These are phyloP conservation scores for Barnettozyma botsteinii DNA, from an alignment of 805 yeast species.

Conservation along the genomic window DNA sequence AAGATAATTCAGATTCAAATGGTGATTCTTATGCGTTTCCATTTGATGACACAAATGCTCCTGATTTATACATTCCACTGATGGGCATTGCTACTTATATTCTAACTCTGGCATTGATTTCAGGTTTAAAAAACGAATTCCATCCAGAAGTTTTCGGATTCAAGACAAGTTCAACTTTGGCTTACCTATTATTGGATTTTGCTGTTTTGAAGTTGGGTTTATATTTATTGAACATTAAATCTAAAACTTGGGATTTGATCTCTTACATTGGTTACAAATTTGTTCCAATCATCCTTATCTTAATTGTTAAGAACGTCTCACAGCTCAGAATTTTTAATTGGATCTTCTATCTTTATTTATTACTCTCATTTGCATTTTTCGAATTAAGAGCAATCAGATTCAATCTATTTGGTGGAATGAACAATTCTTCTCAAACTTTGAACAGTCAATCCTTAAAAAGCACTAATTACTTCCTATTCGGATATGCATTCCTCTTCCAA, in stretches of 20 bases:
- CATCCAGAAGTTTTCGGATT: conserved; percentile 90
- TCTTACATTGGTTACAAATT: conserved; percentile 94
- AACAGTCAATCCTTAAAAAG: conserved; percentile 66
- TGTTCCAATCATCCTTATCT: conserved; percentile 63
- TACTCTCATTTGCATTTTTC: conserved; percentile 57
- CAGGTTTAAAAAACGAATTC: conserved; percentile 83
- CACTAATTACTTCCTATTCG: conserved; percentile 80
- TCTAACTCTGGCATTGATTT: conserved; percentile 72
- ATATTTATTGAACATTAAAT: conserved; percentile 66
- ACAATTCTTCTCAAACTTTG: conserved; percentile 48
- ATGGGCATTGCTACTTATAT: conserved; percentile 91
- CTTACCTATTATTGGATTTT: conserved; percentile 74
- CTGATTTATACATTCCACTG: conserved; percentile 90
- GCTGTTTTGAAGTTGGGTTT: conserved; percentile 73
- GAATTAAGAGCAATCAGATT: conserved; percentile 51
- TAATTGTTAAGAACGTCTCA: conserved; percentile 45
- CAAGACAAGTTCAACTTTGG: conserved; percentile 79
- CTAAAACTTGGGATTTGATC: conserved; percentile 74
- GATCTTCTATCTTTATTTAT: conserved; percentile 43
- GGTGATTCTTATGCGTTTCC: conserved; percentile 60
- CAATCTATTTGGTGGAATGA: conserved; percentile 36
- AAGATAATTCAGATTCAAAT: conserved; percentile 26
- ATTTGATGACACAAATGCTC: conserved; percentile 83
- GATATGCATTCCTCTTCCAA: conserved; percentile 81
- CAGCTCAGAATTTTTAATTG: conserved; percentile 39